Conservation (phyloP, 148 eudicot genomes). For the Cornus florida region DNA sequence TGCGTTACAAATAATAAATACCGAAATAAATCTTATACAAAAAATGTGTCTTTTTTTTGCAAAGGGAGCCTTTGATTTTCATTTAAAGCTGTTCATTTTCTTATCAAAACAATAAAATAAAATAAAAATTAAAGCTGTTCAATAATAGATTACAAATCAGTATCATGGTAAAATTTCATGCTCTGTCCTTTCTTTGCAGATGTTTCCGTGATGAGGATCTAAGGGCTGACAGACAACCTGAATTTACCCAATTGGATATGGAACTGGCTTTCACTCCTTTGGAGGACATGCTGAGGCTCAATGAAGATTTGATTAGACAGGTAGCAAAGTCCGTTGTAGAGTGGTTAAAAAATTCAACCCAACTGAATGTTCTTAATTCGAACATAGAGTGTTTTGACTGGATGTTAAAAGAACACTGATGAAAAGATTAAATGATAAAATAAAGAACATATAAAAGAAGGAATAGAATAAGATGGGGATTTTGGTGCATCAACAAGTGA, state of each 20-base stretch:
- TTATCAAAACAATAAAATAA: no score
- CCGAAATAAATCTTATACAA: neutral
- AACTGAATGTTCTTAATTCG: neutral
- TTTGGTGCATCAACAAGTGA: neutral
- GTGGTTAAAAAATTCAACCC: constrained; percentile 3
- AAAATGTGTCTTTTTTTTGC: neutral
- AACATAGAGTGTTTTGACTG: no score
- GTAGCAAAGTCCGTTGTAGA: constrained; percentile 30
- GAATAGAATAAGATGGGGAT: neutral
- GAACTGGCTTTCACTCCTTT: constrained; percentile 93
- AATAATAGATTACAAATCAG: neutral
- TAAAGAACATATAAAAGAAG: neutral
- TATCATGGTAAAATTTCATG: constrained; percentile 1
- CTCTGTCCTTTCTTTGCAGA: constrained; percentile 35
- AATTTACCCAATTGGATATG: constrained; percentile 94
- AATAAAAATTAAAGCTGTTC: no score
- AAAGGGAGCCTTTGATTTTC: neutral
- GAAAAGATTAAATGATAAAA: neutral
- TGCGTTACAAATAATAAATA: neutral
- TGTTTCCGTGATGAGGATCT: constrained; percentile 98
- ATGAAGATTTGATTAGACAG: constrained; percentile 97
- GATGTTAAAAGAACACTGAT: neutral
- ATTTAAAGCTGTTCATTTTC: no score
- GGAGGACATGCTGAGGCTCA: constrained; percentile 90
- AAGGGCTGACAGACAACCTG: constrained; percentile 98